Percentiles rank a stretch among this genome's conserved stretches.
Evolutionary conservation across 371 early-diverging fungal genomes (phyloP).

Genomic region (Mortierella sp.): DNA sequence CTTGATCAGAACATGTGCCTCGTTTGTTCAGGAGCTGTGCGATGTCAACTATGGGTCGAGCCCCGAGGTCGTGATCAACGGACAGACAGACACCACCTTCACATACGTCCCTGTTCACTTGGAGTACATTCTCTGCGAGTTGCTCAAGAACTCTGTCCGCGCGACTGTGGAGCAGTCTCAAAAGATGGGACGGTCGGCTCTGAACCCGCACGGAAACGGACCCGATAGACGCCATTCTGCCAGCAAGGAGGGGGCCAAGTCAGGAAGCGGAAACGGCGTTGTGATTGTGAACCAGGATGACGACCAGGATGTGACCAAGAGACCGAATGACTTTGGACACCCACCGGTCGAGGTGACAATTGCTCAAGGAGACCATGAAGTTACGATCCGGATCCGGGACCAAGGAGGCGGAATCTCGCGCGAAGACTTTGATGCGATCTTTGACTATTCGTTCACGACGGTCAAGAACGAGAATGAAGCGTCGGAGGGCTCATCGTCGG

Average conservation of each 20-base stretch:
- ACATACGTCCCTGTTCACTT: constrained; percentile 95
- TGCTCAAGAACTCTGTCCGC: constrained; percentile 93
- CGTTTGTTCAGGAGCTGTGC: constrained; percentile 88
- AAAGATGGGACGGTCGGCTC: constrained; percentile 61
- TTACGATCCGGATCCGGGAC: constrained; percentile 92
- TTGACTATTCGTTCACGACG: constrained; percentile 95
- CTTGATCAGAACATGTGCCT: constrained; percentile 75
- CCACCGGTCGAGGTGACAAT: constrained; percentile 93
- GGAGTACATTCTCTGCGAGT: constrained; percentile 94
- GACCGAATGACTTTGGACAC: constrained; percentile 51
- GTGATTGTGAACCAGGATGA: constrained; percentile 37
- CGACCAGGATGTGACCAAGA: constrained; percentile 36
- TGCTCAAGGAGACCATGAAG: constrained; percentile 80
- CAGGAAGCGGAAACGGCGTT: neutral
- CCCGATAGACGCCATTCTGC: neutral
- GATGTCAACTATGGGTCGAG: constrained; percentile 92
- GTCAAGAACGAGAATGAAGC: constrained; percentile 75
- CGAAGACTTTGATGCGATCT: constrained; percentile 82
- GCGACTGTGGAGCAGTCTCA: constrained; percentile 89
- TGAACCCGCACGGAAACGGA: constrained; percentile 21
- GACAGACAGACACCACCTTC: constrained; percentile 83
- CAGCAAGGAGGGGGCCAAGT: neutral
- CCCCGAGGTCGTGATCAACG: constrained; percentile 83
- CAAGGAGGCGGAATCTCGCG: constrained; percentile 93
- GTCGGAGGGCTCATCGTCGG: constrained; percentile 56